Evolutionary conservation across 1,139 yeast species (phyloP), one percentile per base, ranked within the genome.

Genomic region (Saccharomycopsis phalli): DNA sequence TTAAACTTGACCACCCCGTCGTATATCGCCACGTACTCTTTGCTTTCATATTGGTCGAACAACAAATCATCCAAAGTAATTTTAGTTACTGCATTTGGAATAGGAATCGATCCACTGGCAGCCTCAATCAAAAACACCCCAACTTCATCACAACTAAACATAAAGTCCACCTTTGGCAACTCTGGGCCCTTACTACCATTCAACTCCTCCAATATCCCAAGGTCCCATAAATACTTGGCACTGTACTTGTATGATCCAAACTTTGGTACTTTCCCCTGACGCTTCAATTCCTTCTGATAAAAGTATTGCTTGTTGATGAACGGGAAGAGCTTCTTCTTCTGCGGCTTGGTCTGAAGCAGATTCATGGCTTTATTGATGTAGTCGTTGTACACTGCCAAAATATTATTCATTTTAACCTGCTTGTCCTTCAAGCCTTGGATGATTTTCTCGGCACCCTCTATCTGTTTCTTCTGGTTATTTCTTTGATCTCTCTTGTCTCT

Each of bases 161-260:
- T 77, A 53, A 87, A 76, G 47, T 75, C 76, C 21, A 84, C 67
- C 50, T 78, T 82, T 17, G 36, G 41, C 19, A 44, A 27, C n/a
- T 43, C 44, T 4, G 26, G 30, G 11, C 45, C 42, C 11, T 31
- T 61, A 30, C 66, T 60, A 1, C 77, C 77, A n/a, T 68, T 70
- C 38, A 81, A 65, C 42, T 75, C 80, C 5, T 69, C 58, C 20
- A 91, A 56, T 2, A 87, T 71, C 1, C 82, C 81, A 51, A 74
- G 81, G 45, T 86, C 96, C 56, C 72, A 66, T 36, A 91, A 65
- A 51, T 78, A 81, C 47, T 82, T 78, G 2, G 87, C 81, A 0
- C 86, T 70, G 61, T 84, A 83, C 58, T 82, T 83, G 62, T 77
- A 84, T 0, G 93, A 83, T 6, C 95, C 95, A 57, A 80, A 84